A percentile compares a stretch with the other conserved stretches of the same genome.
These are phyloP conservation scores for Trichomonas tenax DNA, from an alignment of 208 protist genomes.

Conservation along the genomic window DNA sequence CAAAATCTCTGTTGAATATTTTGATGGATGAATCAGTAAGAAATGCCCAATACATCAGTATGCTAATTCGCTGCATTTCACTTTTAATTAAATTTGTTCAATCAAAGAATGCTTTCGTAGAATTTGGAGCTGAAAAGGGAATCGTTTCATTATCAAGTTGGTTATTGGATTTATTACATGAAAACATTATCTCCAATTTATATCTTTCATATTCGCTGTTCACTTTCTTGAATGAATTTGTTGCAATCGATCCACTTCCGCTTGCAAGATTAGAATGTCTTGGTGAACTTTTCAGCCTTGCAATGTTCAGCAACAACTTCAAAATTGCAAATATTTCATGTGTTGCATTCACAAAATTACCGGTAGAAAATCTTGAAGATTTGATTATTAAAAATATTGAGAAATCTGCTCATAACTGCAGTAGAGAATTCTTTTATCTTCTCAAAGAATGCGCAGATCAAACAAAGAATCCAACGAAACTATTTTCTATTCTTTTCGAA, in stretches of 20 bases:
- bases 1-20: too few species aligned
- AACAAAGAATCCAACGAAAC: background rate
- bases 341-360: background rate
- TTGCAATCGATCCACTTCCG: background rate
- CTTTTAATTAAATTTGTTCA: too few species aligned
- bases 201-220: background rate
- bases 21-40: too few species aligned
- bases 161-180: too few species aligned
- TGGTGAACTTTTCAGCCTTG: background rate
- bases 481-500: background rate
- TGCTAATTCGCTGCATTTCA: too few species aligned
- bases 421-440: background rate
- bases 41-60: too few species aligned
- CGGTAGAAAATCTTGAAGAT: background rate
- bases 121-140: too few species aligned
- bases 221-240: background rate
- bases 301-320: background rate
- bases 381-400: background rate
- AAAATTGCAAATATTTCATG: background rate
- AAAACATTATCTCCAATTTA: background rate
- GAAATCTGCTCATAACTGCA: background rate
- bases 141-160: too few species aligned
- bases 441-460: background rate
- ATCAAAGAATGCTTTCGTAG: too few species aligned
- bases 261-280: background rate